Conservation (phyloP, 2,329 filamentous ascomycete species). For the Calonectria pseudoturangicola region DNA sequence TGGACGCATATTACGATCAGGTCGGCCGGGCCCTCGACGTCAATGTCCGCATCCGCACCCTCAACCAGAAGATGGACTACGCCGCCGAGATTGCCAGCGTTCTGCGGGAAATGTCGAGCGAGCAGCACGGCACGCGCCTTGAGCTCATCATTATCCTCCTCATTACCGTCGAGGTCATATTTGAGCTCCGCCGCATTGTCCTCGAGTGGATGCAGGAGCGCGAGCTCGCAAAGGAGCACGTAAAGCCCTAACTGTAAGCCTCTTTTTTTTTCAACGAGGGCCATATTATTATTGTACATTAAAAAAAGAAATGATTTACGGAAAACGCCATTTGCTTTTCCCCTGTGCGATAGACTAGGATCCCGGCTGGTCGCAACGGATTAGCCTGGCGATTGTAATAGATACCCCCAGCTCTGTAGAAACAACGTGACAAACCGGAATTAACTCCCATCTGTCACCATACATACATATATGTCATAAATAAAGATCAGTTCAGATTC, state of each 20-base stretch:
- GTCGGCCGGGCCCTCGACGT: conserved; percentile 94
- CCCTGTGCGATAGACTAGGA: conserved; percentile 33
- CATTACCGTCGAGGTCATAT: conserved; percentile 93
- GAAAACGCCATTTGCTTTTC: conserved; percentile 16
- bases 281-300: not conserved
- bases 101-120: conserved; percentile 89
- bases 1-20: conserved; percentile 96
- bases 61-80: conserved; percentile 99
- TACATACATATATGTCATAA: not conserved
- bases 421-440: conserved; percentile 36
- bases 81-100: conserved; percentile 96
- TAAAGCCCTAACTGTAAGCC: conserved; percentile 25
- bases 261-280: not conserved
- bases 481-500: conserved; percentile 4
- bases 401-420: conserved; percentile 54
- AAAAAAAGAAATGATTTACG: conserved; percentile 24
- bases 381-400: conserved; percentile 40
- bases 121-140: conserved; percentile 90
- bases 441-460: not conserved
- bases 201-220: conserved; percentile 73
- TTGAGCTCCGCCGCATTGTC: conserved; percentile 86
- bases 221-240: conserved; percentile 49
- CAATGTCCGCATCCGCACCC: conserved; percentile 88
- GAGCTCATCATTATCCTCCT: conserved; percentile 98
- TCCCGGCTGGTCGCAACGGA: conserved; percentile 17